These are phyloP conservation scores for Magnolia sinica DNA, from an alignment of 164 flowering plant genomes.

Conservation along the genomic window DNA sequence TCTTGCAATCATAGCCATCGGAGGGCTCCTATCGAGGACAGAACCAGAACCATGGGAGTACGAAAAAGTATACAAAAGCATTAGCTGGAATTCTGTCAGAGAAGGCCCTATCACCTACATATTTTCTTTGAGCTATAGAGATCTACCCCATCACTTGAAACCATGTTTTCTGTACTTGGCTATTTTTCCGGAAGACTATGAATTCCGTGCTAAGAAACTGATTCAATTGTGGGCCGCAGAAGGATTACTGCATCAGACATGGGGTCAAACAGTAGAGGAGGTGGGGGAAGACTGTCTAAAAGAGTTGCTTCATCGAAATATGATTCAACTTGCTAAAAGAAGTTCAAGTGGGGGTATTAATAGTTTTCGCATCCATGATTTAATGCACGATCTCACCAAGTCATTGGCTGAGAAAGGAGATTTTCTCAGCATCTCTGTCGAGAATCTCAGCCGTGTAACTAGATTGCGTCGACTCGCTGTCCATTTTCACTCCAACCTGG, in stretches of 20 bases:
- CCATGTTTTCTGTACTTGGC: slow-evolving; percentile 11
- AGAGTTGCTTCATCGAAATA: slow-evolving; percentile 4
- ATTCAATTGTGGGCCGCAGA: slow-evolving; percentile 6
- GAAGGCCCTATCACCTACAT: background rate
- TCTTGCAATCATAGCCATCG: slow-evolving; percentile 9
- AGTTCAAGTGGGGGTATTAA: background rate
- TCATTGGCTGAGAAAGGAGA: slow-evolving; percentile 4
- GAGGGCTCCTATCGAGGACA: slow-evolving; percentile 6
- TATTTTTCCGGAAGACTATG: background rate
- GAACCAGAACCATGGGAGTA: background rate
- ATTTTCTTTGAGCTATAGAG: slow-evolving; percentile 10
- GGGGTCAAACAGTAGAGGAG: slow-evolving; percentile 10
- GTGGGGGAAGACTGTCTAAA: slow-evolving; percentile 9
- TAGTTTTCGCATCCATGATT: slow-evolving; percentile 5
- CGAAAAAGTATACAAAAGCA: background rate
- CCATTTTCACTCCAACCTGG: background rate
- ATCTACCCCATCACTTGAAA: slow-evolving; percentile 13
- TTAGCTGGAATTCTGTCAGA: background rate
- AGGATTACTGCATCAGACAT: background rate
- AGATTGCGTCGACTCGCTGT: background rate
- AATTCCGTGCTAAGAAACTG: background rate
- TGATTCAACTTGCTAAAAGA: slow-evolving; percentile 6
- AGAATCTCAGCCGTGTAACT: background rate
- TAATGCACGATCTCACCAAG: background rate
- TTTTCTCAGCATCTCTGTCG: background rate